phyloP scores from a whole-genome alignment of 345 rosid genomes.

The Lepidium sativum region DNA sequence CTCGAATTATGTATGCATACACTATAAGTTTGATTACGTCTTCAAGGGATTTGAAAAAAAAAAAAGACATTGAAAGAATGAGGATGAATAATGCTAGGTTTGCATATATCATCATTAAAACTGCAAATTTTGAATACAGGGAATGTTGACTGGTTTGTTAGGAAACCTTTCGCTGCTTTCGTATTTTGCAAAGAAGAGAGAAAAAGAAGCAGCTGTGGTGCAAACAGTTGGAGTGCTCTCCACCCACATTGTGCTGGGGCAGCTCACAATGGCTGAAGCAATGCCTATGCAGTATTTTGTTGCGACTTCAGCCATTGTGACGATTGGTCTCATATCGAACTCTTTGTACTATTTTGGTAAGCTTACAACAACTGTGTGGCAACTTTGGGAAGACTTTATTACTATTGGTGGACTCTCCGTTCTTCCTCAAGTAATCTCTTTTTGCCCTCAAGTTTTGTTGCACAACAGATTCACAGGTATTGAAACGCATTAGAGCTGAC shows the following conservation, averaged over 20 bases:
- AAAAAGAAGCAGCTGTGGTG: constrained; percentile 64
- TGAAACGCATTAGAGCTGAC: background rate
- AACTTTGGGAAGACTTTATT: constrained; percentile 75
- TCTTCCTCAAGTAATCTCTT: constrained; percentile 63
- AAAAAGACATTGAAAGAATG: background rate
- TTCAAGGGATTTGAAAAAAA: background rate
- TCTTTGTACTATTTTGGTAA: constrained; percentile 42
- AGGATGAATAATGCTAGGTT: background rate
- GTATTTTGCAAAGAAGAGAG: constrained; percentile 73
- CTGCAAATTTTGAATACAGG: constrained; percentile 38
- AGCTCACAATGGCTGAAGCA: constrained; percentile 79
- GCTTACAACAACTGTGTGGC: constrained; percentile 50
- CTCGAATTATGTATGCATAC: too few species aligned
- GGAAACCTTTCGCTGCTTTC: constrained; percentile 87
- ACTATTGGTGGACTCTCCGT: constrained; percentile 68
- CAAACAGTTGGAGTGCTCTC: constrained; percentile 78
- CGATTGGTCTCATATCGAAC: constrained; percentile 50
- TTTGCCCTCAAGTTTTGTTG: background rate
- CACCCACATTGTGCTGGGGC: constrained; percentile 44
- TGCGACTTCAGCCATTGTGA: constrained; percentile 48
- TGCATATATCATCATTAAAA: background rate
- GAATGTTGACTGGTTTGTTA: constrained; percentile 77
- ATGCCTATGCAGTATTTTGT: constrained; percentile 63
- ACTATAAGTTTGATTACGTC: background rate
- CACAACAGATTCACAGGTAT: background rate